Evolutionary conservation across 129 eudicot species (phyloP).

Genomic region (Sambucus nigra): DNA sequence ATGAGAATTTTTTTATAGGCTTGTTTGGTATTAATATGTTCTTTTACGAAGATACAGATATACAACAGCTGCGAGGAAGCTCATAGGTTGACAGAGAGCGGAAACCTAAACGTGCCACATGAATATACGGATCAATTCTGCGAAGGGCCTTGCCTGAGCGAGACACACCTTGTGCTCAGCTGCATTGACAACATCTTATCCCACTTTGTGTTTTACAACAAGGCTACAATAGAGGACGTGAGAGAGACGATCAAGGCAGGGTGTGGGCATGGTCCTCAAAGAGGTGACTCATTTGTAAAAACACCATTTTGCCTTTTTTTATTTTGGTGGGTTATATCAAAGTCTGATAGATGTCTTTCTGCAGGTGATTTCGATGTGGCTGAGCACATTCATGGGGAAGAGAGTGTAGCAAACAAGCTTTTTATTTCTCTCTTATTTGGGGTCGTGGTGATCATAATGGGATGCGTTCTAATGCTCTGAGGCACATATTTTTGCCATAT

Average conservation of each 20-base stretch:
- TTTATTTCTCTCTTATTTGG: slow-evolving; percentile 15
- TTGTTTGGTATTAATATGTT: neutral
- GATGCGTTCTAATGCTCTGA: slow-evolving; percentile 8
- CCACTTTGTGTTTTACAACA: slow-evolving; percentile 45
- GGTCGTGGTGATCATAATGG: slow-evolving; percentile 13
- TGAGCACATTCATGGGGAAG: slow-evolving; percentile 37
- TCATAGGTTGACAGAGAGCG: slow-evolving; percentile 51
- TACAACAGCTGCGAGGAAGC: slow-evolving; percentile 56
- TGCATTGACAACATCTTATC: slow-evolving; percentile 41
- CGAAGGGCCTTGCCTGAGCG: slow-evolving; percentile 50
- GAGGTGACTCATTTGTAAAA: slow-evolving; percentile 31
- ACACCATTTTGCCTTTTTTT: neutral
- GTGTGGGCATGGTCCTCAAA: slow-evolving; percentile 54
- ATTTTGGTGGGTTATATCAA: neutral
- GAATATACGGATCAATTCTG: slow-evolving; percentile 50
- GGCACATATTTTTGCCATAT: too few species aligned
- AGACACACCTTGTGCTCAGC: slow-evolving; percentile 53
- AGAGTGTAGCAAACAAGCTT: slow-evolving; percentile 19
- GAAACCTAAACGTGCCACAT: slow-evolving; percentile 57
- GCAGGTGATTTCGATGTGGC: slow-evolving; percentile 66
- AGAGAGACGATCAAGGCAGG: slow-evolving; percentile 53
- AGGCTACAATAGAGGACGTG: slow-evolving; percentile 42
- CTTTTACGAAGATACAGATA: slow-evolving; percentile 24
- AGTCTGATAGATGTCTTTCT: slow-evolving; percentile 1
- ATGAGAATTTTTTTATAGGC: too few species aligned